phyloP scores from a whole-genome alignment of 352 stramenopile genomes.

The Phytophthora cryptogea region DNA sequence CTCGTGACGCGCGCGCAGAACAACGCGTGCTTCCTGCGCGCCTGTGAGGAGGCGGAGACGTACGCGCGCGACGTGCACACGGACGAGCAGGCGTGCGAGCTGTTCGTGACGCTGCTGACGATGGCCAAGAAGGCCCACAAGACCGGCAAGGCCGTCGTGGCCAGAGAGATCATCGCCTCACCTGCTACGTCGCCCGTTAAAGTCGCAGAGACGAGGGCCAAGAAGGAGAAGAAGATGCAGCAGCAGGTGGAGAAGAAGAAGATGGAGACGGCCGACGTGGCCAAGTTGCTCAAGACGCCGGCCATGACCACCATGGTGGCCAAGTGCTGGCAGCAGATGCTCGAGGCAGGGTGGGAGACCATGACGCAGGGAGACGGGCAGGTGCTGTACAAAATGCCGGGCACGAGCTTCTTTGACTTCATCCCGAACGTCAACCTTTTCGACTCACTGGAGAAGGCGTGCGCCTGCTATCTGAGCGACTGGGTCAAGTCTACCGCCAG shows the following conservation, averaged over 20 bases:
- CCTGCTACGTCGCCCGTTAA: conserved; percentile 15
- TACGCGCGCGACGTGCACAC: conserved; percentile 35
- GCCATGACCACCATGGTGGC: conserved; percentile 32
- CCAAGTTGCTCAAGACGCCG: conserved; percentile 29
- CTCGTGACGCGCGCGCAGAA: conserved; percentile 38
- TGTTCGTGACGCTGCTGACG: conserved; percentile 42
- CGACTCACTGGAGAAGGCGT: conserved; percentile 67
- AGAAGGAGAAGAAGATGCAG: conserved; percentile 5
- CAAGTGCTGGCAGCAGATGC: conserved; percentile 68
- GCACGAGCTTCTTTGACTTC: conserved; percentile 69
- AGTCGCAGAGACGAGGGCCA: not conserved
- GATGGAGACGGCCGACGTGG: conserved; percentile 10
- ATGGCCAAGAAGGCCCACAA: conserved; percentile 28
- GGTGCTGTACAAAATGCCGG: conserved; percentile 74
- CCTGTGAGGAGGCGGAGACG: conserved; percentile 52
- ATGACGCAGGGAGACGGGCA: conserved; percentile 57
- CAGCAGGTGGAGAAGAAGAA: conserved; percentile 5
- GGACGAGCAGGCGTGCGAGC: conserved; percentile 31
- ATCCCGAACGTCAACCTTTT: conserved; percentile 81
- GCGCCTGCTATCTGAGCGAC: conserved; percentile 46
- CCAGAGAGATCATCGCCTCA: conserved; percentile 21
- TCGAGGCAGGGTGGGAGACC: conserved; percentile 58
- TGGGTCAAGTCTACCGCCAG: conserved; percentile 35
- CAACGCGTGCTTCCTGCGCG: conserved; percentile 54
- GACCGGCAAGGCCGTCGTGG: conserved; percentile 25